A percentile compares a stretch with the other conserved stretches of the same genome.
phyloP scores from a whole-genome alignment of 1,139 yeast species.

The Sugiyamaella paludigena region DNA sequence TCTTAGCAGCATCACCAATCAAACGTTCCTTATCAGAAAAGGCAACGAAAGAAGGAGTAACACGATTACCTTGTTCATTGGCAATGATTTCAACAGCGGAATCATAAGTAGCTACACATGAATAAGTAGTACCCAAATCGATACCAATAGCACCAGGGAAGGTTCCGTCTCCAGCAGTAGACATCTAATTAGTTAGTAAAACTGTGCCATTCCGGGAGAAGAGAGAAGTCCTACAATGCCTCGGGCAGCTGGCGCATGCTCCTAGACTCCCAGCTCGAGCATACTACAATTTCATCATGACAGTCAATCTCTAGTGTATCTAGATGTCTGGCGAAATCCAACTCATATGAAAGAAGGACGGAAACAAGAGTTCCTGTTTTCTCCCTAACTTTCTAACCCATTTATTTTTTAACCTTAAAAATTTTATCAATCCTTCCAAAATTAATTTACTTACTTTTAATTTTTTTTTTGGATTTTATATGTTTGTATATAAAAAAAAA shows the following conservation, averaged over 20 bases:
- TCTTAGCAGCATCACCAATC: conserved; percentile 99
- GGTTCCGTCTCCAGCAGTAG: conserved; percentile 72
- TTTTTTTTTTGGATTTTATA: conserved; percentile 13
- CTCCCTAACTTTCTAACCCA: neutral
- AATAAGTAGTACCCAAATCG: conserved; percentile 88
- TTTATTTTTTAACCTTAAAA: neutral
- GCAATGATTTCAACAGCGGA: conserved; percentile 86
- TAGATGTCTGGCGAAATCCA: too few relatives aligned
- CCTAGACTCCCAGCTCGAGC: too few relatives aligned
- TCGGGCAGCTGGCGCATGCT: too few relatives aligned
- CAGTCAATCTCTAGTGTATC: too few relatives aligned
- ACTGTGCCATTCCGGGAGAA: too few relatives aligned
- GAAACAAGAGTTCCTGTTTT: too few relatives aligned
- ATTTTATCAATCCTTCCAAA: neutral
- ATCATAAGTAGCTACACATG: conserved; percentile 85
- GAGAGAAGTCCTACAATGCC: too few relatives aligned
- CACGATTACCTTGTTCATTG: conserved; percentile 99
- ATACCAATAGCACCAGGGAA: conserved; percentile 99
- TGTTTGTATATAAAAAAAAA: conserved; percentile 10
- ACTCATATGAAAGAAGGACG: too few relatives aligned
- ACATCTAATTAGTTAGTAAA: conserved; percentile 19
- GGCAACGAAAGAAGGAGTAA: conserved; percentile 97
- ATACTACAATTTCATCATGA: too few relatives aligned
- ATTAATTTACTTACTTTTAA: conserved; percentile 11
- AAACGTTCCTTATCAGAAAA: conserved; percentile 97